Evolutionary conservation across 1,284 basidiomycete genomes (phyloP), one percentile per base, ranked within the genome.

Genomic region (Naganishia cerealis): DNA sequence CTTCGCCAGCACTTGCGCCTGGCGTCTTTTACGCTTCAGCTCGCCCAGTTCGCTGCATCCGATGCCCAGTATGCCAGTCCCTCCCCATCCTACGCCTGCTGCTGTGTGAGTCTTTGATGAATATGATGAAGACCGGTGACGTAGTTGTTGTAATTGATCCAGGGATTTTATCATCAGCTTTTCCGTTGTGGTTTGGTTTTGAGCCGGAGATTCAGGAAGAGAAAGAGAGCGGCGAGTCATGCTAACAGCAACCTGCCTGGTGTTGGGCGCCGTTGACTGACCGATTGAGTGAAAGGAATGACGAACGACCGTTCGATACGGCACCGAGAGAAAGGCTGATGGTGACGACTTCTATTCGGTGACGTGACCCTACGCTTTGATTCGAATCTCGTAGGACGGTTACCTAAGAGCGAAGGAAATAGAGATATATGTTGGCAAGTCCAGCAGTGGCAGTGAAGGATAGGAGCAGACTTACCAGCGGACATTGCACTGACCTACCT

Each of bases 241-340:
- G 24, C 50, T 63, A 3, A 16, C 40, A 16, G 26, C 50, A 26
- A 54, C 15, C 24, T 54, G 61, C 3, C 61, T 38, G 15, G n/a
- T 24, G 13, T 29, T n/a, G 26, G 21, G 21, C 10, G 61, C 33
- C 33, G 50, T 54, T 3, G 61, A 36, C 29, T 63, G 61, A 29
- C 61, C 61, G 50, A 54, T 54, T 9, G 61, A 24, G 1, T 29
- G 50, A 29, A 26, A 24, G 18, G 38, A 50, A 29, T 50, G 21
- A 53, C 54, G 24, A 4, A 63, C 42, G 38, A 54, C 50, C 15
- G 61, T 63, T 26, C 26, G 52, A 26, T 63, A 63, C 3, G 21
- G 39, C 16, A 42, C 26, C 18, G 21, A 15, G 4, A 63, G 38
- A 24, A 63, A 63, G 12, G 50, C 9, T 10, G 29, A n/a, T 33